phyloP scores from a whole-genome alignment of 2,329 filamentous ascomycete species.

The Cladosporium oxysporum region DNA sequence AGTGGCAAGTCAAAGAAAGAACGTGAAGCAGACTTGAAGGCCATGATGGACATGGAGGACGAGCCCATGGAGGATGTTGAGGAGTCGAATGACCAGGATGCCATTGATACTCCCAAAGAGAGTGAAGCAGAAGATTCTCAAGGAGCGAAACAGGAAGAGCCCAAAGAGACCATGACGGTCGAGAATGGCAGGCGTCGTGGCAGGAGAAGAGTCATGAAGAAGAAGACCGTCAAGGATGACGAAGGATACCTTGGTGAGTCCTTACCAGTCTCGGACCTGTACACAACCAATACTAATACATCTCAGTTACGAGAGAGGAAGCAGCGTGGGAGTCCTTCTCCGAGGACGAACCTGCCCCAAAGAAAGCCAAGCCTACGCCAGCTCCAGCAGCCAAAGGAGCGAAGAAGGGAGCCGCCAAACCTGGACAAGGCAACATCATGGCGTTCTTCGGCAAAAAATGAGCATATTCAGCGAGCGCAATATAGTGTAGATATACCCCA shows the following conservation, averaged over 20 bases:
- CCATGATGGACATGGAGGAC: conserved; percentile 73
- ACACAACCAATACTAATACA: conserved; percentile 23
- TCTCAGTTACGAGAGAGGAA: conserved; percentile 79
- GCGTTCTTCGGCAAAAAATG: conserved; percentile 86
- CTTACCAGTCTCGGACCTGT: neutral
- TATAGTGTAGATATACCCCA: conserved; percentile 15
- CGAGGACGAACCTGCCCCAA: conserved; percentile 72
- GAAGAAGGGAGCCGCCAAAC: conserved; percentile 47
- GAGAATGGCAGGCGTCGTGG: conserved; percentile 71
- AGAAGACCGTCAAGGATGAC: conserved; percentile 82
- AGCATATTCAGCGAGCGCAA: conserved; percentile 2
- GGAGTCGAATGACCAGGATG: conserved; percentile 27
- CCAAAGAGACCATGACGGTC: conserved; percentile 51
- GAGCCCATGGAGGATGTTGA: conserved; percentile 30
- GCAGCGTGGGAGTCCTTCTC: conserved; percentile 89
- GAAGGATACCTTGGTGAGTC: conserved; percentile 81
- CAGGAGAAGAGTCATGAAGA: conserved; percentile 79
- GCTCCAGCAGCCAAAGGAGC: conserved; percentile 50
- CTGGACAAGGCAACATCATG: conserved; percentile 80
- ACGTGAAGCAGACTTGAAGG: conserved; percentile 64
- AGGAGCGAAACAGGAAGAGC: conserved; percentile 39
- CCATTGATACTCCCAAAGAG: conserved; percentile 9
- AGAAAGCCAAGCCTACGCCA: conserved; percentile 54
- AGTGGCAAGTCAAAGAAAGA: conserved; percentile 56
- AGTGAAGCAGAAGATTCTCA: conserved; percentile 57